Conservation (phyloP, 768 basidiomycete species). For the Peribolospora baueri region DNA sequence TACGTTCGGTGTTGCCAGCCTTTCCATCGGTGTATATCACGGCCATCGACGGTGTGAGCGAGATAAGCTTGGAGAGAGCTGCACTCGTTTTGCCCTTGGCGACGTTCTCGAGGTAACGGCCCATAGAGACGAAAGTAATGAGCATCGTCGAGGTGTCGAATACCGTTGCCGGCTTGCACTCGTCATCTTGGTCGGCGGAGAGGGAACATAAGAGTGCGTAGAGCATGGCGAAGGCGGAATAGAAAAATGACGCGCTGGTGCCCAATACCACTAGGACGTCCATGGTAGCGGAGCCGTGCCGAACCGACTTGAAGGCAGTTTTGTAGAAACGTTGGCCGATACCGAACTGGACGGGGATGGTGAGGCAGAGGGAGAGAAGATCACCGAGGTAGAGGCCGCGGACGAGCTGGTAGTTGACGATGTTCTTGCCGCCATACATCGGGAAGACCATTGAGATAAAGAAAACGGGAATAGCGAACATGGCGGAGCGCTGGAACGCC, state of each 20-base stretch:
- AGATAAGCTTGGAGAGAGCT: slow-evolving; percentile 87
- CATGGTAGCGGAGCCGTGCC: slow-evolving; percentile 81
- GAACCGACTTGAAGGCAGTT: slow-evolving; percentile 71
- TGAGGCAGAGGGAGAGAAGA: slow-evolving; percentile 44
- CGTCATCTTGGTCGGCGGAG: slow-evolving; percentile 29
- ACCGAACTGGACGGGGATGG: slow-evolving; percentile 83
- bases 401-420: slow-evolving; percentile 32
- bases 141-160: slow-evolving; percentile 99
- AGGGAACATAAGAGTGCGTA: slow-evolving; percentile 21
- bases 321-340: slow-evolving; percentile 66
- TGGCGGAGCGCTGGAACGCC: slow-evolving; percentile 45
- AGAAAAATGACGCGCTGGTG: slow-evolving; percentile 78
- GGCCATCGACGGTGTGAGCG: slow-evolving; percentile 80
- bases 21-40: slow-evolving; percentile 61
- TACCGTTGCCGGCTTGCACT: slow-evolving; percentile 50
- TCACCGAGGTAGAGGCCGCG: slow-evolving; percentile 61
- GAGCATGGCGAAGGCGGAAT: slow-evolving; percentile 51
- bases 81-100: slow-evolving; percentile 95
- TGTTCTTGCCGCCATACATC: slow-evolving; percentile 31
- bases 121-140: slow-evolving; percentile 86
- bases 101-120: slow-evolving; percentile 81
- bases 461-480: slow-evolving; percentile 83
- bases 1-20: slow-evolving; percentile 49
- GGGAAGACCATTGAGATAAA: slow-evolving; percentile 66
- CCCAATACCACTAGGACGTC: slow-evolving; percentile 91